Conservation (phyloP, 2,329 filamentous ascomycete genomes). For the Coniochaeta sp. region DNA sequence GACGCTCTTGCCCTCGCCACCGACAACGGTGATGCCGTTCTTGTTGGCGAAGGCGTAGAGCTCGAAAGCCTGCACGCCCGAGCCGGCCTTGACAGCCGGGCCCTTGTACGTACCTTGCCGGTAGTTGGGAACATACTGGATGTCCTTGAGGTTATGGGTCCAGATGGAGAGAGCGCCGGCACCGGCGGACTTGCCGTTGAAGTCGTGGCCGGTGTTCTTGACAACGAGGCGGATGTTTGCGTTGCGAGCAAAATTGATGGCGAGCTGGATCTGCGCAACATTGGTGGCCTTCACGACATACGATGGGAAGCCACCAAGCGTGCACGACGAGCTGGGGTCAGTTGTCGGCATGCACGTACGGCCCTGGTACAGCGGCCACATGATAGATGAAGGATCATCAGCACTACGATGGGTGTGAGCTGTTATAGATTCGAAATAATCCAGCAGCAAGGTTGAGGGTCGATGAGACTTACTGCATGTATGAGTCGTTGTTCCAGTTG, state of each 20-base stretch:
- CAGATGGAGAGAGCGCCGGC: slow-evolving; percentile 28
- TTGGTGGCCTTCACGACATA: slow-evolving; percentile 32
- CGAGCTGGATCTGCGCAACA: slow-evolving; percentile 33
- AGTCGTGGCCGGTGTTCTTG: slow-evolving; percentile 45
- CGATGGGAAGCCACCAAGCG: slow-evolving; percentile 28
- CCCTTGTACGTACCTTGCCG: slow-evolving; percentile 27
- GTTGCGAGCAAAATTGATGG: slow-evolving; percentile 37
- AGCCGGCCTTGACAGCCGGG: slow-evolving; percentile 45
- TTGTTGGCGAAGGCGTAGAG: slow-evolving; percentile 39
- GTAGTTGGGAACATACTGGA: slow-evolving; percentile 21
- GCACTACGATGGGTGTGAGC: slow-evolving; percentile 14
- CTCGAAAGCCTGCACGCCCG: slow-evolving; percentile 46
- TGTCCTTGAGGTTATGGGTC: slow-evolving; percentile 27
- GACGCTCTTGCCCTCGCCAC: slow-evolving; percentile 46
- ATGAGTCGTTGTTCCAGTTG: slow-evolving; percentile 19
- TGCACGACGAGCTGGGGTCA: slow-evolving; percentile 20
- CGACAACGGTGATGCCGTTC: slow-evolving; percentile 39
- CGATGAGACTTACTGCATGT: slow-evolving; percentile 12
- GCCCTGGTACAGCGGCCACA: slow-evolving; percentile 26
- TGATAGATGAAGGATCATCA: slow-evolving; percentile 25
- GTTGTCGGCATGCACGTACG: slow-evolving; percentile 16
- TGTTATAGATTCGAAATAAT: neutral
- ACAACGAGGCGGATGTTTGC: slow-evolving; percentile 43
- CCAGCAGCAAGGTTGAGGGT: neutral
- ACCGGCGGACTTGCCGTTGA: slow-evolving; percentile 26